These are phyloP conservation scores for Rhizomucor miehei DNA, from an alignment of 371 early-diverging fungal genomes.

Conservation along the genomic window DNA sequence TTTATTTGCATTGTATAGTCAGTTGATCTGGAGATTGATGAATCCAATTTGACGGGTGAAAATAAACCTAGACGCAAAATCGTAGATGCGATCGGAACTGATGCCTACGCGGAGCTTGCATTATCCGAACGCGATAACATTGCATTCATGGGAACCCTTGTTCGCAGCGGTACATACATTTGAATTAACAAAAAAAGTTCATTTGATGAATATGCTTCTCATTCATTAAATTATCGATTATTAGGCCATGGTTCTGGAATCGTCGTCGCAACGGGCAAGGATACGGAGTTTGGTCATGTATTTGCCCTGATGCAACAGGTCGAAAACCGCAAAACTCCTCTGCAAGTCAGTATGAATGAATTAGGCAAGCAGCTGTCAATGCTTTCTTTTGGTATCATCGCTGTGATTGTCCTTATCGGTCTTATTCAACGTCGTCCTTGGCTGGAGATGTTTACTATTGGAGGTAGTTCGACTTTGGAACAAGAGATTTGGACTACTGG, in stretches of 20 bases:
- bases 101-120: constrained; percentile 50
- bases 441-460: constrained; percentile 96
- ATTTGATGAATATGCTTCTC: no score
- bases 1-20: constrained; percentile 40
- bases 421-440: constrained; percentile 82
- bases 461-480: constrained; percentile 47
- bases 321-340: constrained; percentile 79
- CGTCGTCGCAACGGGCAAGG: constrained; percentile 81
- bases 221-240: no score
- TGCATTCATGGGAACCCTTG: constrained; percentile 87
- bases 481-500: not conserved
- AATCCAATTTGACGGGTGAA: constrained; percentile 90
- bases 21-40: constrained; percentile 80
- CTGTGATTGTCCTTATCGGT: constrained; percentile 87
- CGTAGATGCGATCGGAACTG: constrained; percentile 49
- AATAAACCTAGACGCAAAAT: constrained; percentile 75
- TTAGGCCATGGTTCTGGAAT: constrained; percentile 75
- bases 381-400: constrained; percentile 85
- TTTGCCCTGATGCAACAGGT: constrained; percentile 85
- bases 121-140: constrained; percentile 81
- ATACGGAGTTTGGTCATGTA: constrained; percentile 87
- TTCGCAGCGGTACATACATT: constrained; percentile 57
- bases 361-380: constrained; percentile 84
- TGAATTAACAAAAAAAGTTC: not conserved
- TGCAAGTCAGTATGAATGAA: constrained; percentile 86